Evolutionary conservation across 805 yeast species (phyloP).

Genomic region (Candida rishiriensis): DNA sequence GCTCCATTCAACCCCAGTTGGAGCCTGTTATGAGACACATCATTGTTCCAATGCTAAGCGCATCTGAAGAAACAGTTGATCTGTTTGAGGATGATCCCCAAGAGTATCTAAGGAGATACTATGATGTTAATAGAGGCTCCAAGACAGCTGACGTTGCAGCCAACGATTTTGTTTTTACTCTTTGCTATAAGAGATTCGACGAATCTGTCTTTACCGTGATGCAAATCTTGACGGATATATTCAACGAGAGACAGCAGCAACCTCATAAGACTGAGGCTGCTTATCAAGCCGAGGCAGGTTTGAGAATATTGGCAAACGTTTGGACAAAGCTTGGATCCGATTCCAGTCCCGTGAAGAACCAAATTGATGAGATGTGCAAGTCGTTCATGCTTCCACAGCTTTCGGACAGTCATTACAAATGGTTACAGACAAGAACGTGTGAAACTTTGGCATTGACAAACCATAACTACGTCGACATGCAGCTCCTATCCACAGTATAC

Average conservation of each 20-base stretch:
- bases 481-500: conserved; percentile 31
- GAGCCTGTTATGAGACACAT: conserved; percentile 64
- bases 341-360: conserved; percentile 49
- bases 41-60: conserved; percentile 70
- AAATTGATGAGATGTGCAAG: conserved; percentile 60
- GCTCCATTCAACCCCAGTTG: conserved; percentile 56
- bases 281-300: conserved; percentile 65
- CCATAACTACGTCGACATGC: conserved; percentile 23
- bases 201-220: conserved; percentile 50
- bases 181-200: conserved; percentile 15
- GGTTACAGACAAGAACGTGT: conserved; percentile 68
- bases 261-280: conserved; percentile 36
- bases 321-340: conserved; percentile 48
- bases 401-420: conserved; percentile 41
- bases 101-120: conserved; percentile 73
- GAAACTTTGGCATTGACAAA: conserved; percentile 41
- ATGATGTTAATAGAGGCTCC: conserved; percentile 50
- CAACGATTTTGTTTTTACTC: conserved; percentile 33
- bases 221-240: conserved; percentile 46
- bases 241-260: conserved; percentile 32
- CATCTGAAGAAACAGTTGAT: conserved; percentile 63
- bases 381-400: conserved; percentile 67
- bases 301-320: conserved; percentile 69
- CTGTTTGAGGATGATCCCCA: conserved; percentile 82
- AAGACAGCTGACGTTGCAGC: conserved; percentile 49